Evolutionary conservation across 2,329 filamentous ascomycete genomes (phyloP).

Genomic region (Ophiostoma sp.): DNA sequence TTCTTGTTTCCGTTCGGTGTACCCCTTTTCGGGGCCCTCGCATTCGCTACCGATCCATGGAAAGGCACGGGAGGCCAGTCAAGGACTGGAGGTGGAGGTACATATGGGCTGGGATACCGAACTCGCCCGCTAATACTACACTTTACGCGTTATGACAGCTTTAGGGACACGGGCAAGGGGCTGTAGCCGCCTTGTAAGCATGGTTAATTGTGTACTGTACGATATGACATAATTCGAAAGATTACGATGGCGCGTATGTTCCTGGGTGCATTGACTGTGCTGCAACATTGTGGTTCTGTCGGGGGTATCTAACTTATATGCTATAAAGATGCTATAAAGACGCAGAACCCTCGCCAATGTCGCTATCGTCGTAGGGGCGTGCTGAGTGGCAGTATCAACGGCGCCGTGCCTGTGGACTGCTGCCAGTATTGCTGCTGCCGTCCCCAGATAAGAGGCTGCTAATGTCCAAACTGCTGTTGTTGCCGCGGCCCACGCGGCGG

Average conservation of each 20-base stretch:
- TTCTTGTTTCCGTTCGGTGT: background rate
- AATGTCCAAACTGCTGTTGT: constrained; percentile 51
- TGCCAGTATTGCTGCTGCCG: constrained; percentile 53
- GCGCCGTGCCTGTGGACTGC: constrained; percentile 47
- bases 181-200: constrained; percentile 9
- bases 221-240: background rate
- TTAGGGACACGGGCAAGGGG: background rate
- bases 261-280: background rate
- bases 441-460: constrained; percentile 52
- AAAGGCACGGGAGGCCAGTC: background rate
- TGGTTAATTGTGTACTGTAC: constrained; percentile 8
- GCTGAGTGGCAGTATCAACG: background rate
- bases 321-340: constrained; percentile 7
- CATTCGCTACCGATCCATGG: background rate
- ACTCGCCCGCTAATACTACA: constrained; percentile 5
- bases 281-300: background rate
- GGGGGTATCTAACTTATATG: background rate
- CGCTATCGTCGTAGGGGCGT: background rate
- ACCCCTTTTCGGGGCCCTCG: background rate
- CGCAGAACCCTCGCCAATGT: background rate
- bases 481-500: constrained; percentile 32
- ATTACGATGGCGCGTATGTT: background rate
- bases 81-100: background rate
- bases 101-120: background rate
- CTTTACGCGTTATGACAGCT: background rate